Percentiles rank a stretch among this genome's conserved stretches.
These are phyloP conservation scores for Pestalotiopsis sp. DNA, from an alignment of 2,329 filamentous ascomycete genomes.

Conservation along the genomic window DNA sequence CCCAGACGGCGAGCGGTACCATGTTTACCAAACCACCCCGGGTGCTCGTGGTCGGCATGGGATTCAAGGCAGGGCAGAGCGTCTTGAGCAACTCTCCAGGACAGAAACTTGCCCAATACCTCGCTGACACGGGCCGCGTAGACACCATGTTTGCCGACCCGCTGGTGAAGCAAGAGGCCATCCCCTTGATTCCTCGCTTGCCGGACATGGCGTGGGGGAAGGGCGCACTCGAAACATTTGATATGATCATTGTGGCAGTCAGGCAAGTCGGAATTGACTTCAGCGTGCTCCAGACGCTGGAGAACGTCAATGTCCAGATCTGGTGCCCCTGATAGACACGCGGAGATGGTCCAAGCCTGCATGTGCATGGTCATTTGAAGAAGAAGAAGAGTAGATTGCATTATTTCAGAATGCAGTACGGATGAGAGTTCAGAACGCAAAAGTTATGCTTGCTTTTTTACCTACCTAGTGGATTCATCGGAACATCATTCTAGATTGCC, in stretches of 20 bases:
- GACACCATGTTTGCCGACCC: constrained; percentile 49
- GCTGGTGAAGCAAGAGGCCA: constrained; percentile 42
- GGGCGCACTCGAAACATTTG: constrained; percentile 40
- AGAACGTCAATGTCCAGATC: constrained; percentile 39
- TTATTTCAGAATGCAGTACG: too few species aligned
- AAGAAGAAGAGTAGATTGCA: too few species aligned
- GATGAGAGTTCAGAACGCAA: too few species aligned
- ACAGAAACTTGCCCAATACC: constrained; percentile 42
- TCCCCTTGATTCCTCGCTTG: constrained; percentile 43
- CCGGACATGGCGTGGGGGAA: constrained; percentile 41
- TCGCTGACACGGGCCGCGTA: constrained; percentile 34
- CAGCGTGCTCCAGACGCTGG: constrained; percentile 36
- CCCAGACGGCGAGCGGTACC: neutral
- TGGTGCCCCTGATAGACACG: constrained; percentile 34
- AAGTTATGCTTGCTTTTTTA: too few species aligned
- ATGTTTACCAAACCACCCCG: neutral
- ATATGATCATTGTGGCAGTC: constrained; percentile 47
- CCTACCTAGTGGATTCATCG: too few species aligned
- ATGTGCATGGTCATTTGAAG: neutral
- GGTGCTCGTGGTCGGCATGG: constrained; percentile 50
- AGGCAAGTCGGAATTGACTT: constrained; percentile 47
- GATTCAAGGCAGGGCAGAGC: constrained; percentile 53
- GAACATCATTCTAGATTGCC: too few species aligned
- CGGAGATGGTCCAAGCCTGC: neutral
- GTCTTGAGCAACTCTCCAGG: constrained; percentile 51